Percentiles rank a stretch among this genome's conserved stretches.
Evolutionary conservation across 495 filamentous ascomycete species (phyloP).

Genomic region (Chaetomium tenue): DNA sequence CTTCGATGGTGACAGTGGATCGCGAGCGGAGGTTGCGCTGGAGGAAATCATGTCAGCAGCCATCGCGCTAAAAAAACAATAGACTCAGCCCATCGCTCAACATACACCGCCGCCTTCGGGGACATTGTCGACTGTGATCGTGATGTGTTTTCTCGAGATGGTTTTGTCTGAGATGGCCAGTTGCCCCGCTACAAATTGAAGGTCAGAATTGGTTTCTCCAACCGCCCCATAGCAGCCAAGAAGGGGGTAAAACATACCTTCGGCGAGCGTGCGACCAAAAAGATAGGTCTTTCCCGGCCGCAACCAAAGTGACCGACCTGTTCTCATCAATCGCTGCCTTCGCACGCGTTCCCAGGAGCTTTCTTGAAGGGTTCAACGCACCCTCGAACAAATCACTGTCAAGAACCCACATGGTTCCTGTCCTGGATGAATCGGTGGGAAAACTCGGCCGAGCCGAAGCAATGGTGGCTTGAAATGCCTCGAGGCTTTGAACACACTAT

Average conservation of each 20-base stretch:
- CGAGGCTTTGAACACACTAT: background rate
- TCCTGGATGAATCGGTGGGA: background rate
- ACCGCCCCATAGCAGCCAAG: background rate
- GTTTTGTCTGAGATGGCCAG: conserved; percentile 65
- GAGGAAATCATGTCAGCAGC: conserved; percentile 12
- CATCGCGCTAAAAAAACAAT: background rate
- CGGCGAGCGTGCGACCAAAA: conserved; percentile 62
- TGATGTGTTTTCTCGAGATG: conserved; percentile 87
- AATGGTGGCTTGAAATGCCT: background rate
- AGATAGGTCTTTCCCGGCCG: conserved; percentile 78
- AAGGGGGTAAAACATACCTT: conserved; percentile 40
- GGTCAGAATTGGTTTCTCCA: conserved; percentile 21
- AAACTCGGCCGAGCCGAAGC: background rate
- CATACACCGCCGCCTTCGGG: conserved; percentile 68
- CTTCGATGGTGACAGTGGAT: conserved; percentile 63
- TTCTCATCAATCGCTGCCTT: conserved; percentile 7
- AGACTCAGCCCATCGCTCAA: background rate
- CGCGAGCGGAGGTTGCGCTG: conserved; percentile 60
- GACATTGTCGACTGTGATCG: conserved; percentile 67
- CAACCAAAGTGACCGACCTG: conserved; percentile 76
- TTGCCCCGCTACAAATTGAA: conserved; percentile 45
- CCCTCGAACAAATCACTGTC: conserved; percentile 55
- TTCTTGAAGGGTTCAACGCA: conserved; percentile 27
- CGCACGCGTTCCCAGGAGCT: background rate
- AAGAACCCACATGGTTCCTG: conserved; percentile 56